phyloP scores from a whole-genome alignment of 768 basidiomycete species.

The Suillus luteus region DNA sequence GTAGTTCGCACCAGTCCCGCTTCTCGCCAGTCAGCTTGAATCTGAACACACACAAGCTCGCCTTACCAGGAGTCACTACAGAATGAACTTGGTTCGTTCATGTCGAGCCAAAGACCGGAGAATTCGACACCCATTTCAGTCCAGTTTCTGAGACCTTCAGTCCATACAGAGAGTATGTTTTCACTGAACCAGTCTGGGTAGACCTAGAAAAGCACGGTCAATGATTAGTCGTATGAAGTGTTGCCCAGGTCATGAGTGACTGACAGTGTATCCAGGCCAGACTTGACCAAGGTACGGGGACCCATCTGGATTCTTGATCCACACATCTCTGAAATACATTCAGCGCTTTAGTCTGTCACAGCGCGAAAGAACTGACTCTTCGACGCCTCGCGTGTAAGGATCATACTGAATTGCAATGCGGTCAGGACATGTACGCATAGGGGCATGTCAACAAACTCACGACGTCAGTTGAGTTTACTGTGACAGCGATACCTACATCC shows the following conservation, averaged over 20 bases:
- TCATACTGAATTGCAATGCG: slow-evolving; percentile 50
- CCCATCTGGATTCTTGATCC: slow-evolving; percentile 75
- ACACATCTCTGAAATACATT: slow-evolving; percentile 50
- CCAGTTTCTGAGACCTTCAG: slow-evolving; percentile 60
- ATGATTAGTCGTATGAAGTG: neutral
- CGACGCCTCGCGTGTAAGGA: slow-evolving; percentile 63
- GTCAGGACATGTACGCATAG: neutral
- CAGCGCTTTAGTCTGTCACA: neutral
- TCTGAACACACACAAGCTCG: neutral
- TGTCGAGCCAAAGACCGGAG: slow-evolving; percentile 69
- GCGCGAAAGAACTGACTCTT: slow-evolving; percentile 42
- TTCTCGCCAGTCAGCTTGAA: slow-evolving; percentile 13
- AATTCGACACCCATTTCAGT: slow-evolving; percentile 52
- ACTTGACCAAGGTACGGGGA: slow-evolving; percentile 73
- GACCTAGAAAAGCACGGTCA: slow-evolving; percentile 33
- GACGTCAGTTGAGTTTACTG: slow-evolving; percentile 59
- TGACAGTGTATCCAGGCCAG: slow-evolving; percentile 75
- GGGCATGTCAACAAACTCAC: slow-evolving; percentile 41
- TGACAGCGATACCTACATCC: slow-evolving; percentile 61
- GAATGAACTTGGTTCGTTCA: slow-evolving; percentile 71
- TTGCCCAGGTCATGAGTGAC: slow-evolving; percentile 12
- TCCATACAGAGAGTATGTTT: slow-evolving; percentile 60
- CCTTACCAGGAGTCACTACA: slow-evolving; percentile 59
- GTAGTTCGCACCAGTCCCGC: slow-evolving; percentile 56
- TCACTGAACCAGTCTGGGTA: slow-evolving; percentile 65